Evolutionary conservation across 73 alveolate genomes (phyloP), one percentile per base, ranked within the genome.

Genomic region (Symbiodinium natans): DNA sequence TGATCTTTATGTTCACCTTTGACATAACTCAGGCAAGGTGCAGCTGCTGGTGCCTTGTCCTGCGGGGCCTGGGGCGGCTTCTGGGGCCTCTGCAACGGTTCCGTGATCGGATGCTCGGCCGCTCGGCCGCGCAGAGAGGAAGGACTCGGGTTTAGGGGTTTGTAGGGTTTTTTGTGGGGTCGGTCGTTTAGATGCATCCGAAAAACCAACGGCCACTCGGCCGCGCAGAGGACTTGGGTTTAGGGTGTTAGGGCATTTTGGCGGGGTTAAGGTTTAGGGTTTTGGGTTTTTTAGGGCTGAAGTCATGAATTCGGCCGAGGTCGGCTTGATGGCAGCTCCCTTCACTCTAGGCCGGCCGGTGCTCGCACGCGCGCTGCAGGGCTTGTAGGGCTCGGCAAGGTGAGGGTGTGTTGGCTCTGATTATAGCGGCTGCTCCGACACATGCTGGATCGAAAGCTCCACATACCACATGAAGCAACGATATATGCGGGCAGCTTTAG

Each of bases 61-160:
- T 90, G 97, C 31, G 97, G 97, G n/a, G 97, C 88, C 54, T 90
- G 97, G 97, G 97, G 97, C 34, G 97, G 97, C 52, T 90, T 90
- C 40, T 90, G 97, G 97, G 97, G 97, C 77, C 97, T 90, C 33
- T 90, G 97, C 97, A 90, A 90, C 68, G 97, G 97, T 75, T 29
- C 75, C 40, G 97, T 90, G 36, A 2, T 90, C 75, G 97, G 97
- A 1, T 90, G 97, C 41, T 90, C 97, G 0, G 97, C 29, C n/a
- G 34, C 43, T 13, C 36, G 80, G 29, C 84, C 46, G 41, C 42
- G 17, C 42, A 10, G 83, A 11, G 84, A 6, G 84, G 42, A 9
- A 17, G 43, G 8, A 74, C 48, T n/a, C 39, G 41, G 15, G 39
- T 23, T 48, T 8, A 48, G 63, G 63, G 63, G 63, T 17, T 10